Conservation (phyloP, 1,284 basidiomycete species). For the Boletellus sp. region DNA sequence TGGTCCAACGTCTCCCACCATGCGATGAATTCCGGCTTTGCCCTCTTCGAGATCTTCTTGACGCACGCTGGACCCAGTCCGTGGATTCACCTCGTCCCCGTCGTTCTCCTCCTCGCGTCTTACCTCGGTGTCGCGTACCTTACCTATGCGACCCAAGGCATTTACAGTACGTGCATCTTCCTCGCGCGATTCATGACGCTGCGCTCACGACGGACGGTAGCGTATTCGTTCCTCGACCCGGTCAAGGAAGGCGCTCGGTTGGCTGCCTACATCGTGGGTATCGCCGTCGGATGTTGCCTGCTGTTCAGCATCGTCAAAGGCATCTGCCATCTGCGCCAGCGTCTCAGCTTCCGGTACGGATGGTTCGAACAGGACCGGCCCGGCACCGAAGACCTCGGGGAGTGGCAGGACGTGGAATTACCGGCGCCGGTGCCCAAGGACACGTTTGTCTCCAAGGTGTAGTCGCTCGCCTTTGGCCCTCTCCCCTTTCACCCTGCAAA, state of each 20-base stretch:
- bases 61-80: constrained; percentile 51
- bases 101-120: constrained; percentile 47
- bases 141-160: constrained; percentile 52
- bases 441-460: neutral
- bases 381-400: constrained; percentile 17
- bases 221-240: constrained; percentile 48
- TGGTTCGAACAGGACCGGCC: constrained; percentile 1
- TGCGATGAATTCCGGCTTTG: constrained; percentile 56
- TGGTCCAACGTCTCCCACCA: constrained; percentile 64
- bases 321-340: constrained; percentile 33
- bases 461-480: too few species aligned
- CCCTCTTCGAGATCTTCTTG: constrained; percentile 55
- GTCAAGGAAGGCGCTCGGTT: constrained; percentile 31
- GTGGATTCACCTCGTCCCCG: constrained; percentile 49
- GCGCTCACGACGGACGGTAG: constrained; percentile 23
- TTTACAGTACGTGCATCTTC: constrained; percentile 51
- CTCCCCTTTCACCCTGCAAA: too few species aligned
- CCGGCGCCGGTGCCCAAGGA: constrained; percentile 11
- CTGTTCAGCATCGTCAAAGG: constrained; percentile 44
- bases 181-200: neutral
- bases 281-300: constrained; percentile 43
- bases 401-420: constrained; percentile 25
- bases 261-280: constrained; percentile 54
- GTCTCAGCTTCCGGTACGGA: constrained; percentile 14
- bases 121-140: constrained; percentile 70